Conservation (phyloP, 495 filamentous ascomycete genomes). For the Glarea lozoyensis region DNA sequence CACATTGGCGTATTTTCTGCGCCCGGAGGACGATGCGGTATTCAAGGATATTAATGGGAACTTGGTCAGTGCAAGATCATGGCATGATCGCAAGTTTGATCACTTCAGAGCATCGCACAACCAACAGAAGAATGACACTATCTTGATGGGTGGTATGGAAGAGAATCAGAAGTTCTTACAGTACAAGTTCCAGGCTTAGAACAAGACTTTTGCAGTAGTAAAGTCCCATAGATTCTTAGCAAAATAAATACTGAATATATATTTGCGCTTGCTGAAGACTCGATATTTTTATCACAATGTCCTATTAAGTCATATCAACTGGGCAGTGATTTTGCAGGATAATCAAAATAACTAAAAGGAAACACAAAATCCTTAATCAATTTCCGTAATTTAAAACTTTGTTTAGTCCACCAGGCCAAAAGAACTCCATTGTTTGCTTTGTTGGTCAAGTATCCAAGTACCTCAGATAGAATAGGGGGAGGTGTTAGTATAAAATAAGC, state of each 20-base stretch:
- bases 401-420: too few species aligned
- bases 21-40: slow-evolving; percentile 40
- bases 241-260: not conserved
- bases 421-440: too few species aligned
- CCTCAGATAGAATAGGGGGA: too few species aligned
- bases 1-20: slow-evolving; percentile 47
- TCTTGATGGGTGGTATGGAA: not conserved
- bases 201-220: not conserved
- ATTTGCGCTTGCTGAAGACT: not conserved
- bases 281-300: not conserved
- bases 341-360: too few species aligned
- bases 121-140: not conserved
- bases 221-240: not conserved
- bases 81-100: slow-evolving; percentile 44
- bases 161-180: not conserved
- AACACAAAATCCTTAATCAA: too few species aligned
- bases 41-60: slow-evolving; percentile 41
- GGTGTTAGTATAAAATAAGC: too few species aligned
- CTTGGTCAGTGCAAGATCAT: slow-evolving; percentile 36
- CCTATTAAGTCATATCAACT: not conserved
- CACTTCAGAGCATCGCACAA: not conserved
- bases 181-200: not conserved
- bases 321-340: too few species aligned
- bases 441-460: too few species aligned
- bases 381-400: too few species aligned